Evolutionary conservation across 75 land plant species (phyloP).

Genomic region (Picea glauca): DNA sequence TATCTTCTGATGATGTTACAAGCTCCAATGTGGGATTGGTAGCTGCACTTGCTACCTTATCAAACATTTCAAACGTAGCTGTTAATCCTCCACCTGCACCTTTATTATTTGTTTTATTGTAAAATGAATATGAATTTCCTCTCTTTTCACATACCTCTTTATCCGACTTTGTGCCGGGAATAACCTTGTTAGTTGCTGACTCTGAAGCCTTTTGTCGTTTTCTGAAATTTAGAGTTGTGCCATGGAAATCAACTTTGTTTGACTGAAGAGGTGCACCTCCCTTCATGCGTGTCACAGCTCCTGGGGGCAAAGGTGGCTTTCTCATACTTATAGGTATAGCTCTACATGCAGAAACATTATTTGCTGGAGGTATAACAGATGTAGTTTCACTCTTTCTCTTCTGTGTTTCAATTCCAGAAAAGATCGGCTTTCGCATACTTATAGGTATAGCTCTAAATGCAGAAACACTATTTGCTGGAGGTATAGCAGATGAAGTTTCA

Average conservation of each 20-base stretch:
- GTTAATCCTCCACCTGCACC: not conserved
- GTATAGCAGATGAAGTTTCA: not conserved
- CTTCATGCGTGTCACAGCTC: slow-evolving; percentile 1
- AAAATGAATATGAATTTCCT: not conserved
- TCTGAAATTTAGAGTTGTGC: not conserved
- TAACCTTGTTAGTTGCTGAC: not conserved
- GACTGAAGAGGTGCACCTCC: not conserved
- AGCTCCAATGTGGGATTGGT: not conserved
- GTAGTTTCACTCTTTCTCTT: not conserved
- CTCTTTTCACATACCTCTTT: not conserved
- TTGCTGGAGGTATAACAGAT: not conserved
- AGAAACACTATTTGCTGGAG: not conserved
- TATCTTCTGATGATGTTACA: not conserved
- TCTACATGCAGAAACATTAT: not conserved
- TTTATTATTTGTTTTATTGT: not conserved
- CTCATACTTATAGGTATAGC: not conserved
- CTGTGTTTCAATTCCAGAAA: not conserved
- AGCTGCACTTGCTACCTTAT: slow-evolving; percentile 1
- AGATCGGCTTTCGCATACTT: not conserved
- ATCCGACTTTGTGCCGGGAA: not conserved
- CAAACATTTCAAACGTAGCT: not conserved
- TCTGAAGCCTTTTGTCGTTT: not conserved
- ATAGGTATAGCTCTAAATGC: not conserved
- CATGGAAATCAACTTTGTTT: not conserved
- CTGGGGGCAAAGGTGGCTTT: not conserved